A percentile compares a stretch with the other conserved stretches of the same genome.
phyloP scores from a whole-genome alignment of 495 filamentous ascomycete genomes.

The Penicillium canescens region DNA sequence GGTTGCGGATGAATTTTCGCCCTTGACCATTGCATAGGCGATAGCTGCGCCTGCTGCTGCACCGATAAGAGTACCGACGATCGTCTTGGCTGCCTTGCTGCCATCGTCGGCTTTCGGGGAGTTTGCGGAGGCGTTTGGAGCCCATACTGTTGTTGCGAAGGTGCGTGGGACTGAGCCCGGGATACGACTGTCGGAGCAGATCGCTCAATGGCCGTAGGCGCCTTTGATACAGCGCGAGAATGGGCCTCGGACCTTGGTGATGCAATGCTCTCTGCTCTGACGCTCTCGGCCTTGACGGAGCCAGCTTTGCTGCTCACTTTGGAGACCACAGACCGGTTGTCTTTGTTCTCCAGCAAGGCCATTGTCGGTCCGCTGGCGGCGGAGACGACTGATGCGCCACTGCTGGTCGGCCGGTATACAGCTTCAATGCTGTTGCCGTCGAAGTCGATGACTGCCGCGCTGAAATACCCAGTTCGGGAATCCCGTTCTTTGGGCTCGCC shows the following conservation, averaged over 20 bases:
- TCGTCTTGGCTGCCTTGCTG: slow-evolving; percentile 48
- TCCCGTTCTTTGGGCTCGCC: slow-evolving; percentile 56
- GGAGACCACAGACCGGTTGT: slow-evolving; percentile 35
- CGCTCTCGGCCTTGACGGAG: slow-evolving; percentile 30
- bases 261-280: slow-evolving; percentile 26
- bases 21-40: slow-evolving; percentile 68
- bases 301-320: slow-evolving; percentile 34
- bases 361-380: slow-evolving; percentile 32
- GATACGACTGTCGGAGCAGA: slow-evolving; percentile 30
- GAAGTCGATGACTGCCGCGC: slow-evolving; percentile 60
- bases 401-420: slow-evolving; percentile 44
- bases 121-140: slow-evolving; percentile 27
- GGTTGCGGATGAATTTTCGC: slow-evolving; percentile 33
- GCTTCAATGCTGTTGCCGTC: slow-evolving; percentile 63
- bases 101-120: slow-evolving; percentile 37
- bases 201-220: slow-evolving; percentile 29
- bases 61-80: slow-evolving; percentile 75
- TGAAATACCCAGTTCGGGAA: slow-evolving; percentile 54
- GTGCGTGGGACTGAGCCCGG: slow-evolving; percentile 22
- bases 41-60: slow-evolving; percentile 74
- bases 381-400: slow-evolving; percentile 23
- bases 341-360: slow-evolving; percentile 33
- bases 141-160: slow-evolving; percentile 31
- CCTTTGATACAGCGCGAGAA: slow-evolving; percentile 32
- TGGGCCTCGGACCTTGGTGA: slow-evolving; percentile 28